phyloP scores from a whole-genome alignment of 768 basidiomycete genomes.

The Kwoniella dendrophila region DNA sequence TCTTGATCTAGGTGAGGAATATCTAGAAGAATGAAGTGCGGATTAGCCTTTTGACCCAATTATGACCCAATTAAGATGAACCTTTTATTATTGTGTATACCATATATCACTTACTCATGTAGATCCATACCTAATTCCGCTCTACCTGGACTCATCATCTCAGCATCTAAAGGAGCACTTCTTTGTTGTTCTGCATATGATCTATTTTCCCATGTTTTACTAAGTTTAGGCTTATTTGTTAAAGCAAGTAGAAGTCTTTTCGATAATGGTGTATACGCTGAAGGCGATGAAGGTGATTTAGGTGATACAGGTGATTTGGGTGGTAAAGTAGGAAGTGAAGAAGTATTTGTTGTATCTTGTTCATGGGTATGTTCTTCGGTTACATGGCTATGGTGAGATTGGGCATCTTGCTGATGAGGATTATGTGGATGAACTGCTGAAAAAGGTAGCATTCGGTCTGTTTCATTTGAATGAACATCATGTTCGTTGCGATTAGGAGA shows the following conservation, averaged over 20 bases:
- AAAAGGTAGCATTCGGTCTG: too few species aligned
- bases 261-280: slow-evolving; percentile 18
- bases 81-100: neutral
- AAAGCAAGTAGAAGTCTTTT: slow-evolving; percentile 16
- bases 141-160: neutral
- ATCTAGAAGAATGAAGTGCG: too few species aligned
- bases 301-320: slow-evolving; percentile 13
- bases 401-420: neutral
- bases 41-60: too few species aligned
- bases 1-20: slow-evolving; percentile 9
- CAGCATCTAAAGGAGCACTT: slow-evolving; percentile 1
- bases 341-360: too few species aligned
- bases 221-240: slow-evolving; percentile 19
- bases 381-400: neutral
- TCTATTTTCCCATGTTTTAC: slow-evolving; percentile 33
- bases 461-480: too few species aligned
- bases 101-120: slow-evolving; percentile 5
- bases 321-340: neutral
- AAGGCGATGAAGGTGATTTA: slow-evolving; percentile 12
- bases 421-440: neutral
- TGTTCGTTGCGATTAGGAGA: too few species aligned
- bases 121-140: neutral
- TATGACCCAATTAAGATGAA: neutral
- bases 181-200: slow-evolving; percentile 20
- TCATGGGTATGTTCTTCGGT: neutral